These are phyloP conservation scores for Narthecium ossifragum DNA, from an alignment of 106 monocot genomes.

Conservation along the genomic window DNA sequence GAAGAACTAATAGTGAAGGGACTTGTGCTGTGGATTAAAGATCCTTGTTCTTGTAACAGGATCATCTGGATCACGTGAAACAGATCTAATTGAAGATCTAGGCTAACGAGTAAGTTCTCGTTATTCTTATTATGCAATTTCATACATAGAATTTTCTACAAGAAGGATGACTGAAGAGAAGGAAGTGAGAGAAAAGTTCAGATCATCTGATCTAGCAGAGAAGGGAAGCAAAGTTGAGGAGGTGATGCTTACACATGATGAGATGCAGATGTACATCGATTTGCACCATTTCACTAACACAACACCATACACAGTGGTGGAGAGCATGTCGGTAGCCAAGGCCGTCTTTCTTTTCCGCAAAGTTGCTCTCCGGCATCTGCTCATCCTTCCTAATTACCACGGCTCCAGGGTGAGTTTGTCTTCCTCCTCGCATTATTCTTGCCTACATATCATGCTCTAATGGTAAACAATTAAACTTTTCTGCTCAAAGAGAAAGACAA, in stretches of 20 bases:
- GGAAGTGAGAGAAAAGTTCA: conserved; percentile 54
- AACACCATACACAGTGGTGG: conserved; percentile 80
- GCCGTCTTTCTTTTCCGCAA: conserved; percentile 64
- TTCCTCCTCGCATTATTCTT: too few relatives aligned
- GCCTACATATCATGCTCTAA: too few relatives aligned
- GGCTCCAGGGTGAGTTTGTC: conserved; percentile 53
- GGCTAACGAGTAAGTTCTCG: too few relatives aligned
- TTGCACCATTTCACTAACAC: conserved; percentile 60
- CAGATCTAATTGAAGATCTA: too few relatives aligned
- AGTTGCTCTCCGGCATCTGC: conserved; percentile 44
- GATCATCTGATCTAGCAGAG: conserved; percentile 42
- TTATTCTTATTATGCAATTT: too few relatives aligned
- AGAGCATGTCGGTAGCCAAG: conserved; percentile 79
- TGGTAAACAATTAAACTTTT: too few relatives aligned
- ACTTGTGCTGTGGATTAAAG: too few relatives aligned
- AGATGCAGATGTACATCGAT: conserved; percentile 67
- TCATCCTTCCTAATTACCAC: conserved; percentile 62
- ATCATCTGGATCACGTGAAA: too few relatives aligned
- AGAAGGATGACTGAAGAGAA: conserved; percentile 35
- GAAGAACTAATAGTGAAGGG: too few relatives aligned
- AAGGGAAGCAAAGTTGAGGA: conserved; percentile 34
- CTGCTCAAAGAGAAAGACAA: too few relatives aligned
- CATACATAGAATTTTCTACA: too few relatives aligned
- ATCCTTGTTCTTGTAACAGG: too few relatives aligned
- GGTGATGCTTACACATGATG: conserved; percentile 30